Percentiles rank a stretch among this genome's conserved stretches.
Conservation (phyloP, 768 basidiomycete genomes). For the Xerocomellus intermedius region DNA sequence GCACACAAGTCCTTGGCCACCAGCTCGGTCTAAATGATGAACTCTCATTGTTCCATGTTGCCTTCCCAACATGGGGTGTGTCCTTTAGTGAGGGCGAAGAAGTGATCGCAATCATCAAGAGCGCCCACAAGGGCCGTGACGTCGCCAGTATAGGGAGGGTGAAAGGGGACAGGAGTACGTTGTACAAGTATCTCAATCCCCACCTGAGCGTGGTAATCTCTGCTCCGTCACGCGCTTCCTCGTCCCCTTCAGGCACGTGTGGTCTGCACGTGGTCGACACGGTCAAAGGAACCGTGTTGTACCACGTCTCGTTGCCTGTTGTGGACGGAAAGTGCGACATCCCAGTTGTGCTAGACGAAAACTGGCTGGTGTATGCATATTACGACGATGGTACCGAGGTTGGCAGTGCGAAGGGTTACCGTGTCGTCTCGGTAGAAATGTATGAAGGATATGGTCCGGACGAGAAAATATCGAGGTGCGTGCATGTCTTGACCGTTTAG, state of each 20-base stretch:
- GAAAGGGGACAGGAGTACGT: conserved; percentile 78
- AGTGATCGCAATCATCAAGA: conserved; percentile 51
- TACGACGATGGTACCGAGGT: conserved; percentile 58
- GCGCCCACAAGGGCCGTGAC: conserved; percentile 40
- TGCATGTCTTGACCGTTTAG: conserved; percentile 21
- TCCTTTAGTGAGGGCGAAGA: conserved; percentile 55
- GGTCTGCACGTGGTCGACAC: conserved; percentile 78
- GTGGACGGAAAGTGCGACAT: conserved; percentile 55
- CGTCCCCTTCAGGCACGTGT: conserved; percentile 38
- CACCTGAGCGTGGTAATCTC: conserved; percentile 71
- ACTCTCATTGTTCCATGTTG: conserved; percentile 46
- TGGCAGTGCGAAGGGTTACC: conserved; percentile 60
- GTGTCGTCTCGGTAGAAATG: conserved; percentile 80
- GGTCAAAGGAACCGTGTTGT: conserved; percentile 73
- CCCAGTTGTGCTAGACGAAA: conserved; percentile 72
- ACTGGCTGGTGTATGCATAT: conserved; percentile 91
- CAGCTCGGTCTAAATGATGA: conserved; percentile 44
- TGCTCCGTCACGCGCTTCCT: conserved; percentile 22
- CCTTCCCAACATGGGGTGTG: conserved; percentile 65
- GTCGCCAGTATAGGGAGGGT: conserved; percentile 83
- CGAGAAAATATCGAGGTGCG: conserved; percentile 71
- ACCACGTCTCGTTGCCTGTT: conserved; percentile 57
- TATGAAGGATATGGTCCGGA: conserved; percentile 75
- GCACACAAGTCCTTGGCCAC: conserved; percentile 56
- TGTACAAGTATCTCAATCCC: conserved; percentile 95